Evolutionary conservation across 345 rosid genomes (phyloP).

Genomic region (Corymbia maculata): DNA sequence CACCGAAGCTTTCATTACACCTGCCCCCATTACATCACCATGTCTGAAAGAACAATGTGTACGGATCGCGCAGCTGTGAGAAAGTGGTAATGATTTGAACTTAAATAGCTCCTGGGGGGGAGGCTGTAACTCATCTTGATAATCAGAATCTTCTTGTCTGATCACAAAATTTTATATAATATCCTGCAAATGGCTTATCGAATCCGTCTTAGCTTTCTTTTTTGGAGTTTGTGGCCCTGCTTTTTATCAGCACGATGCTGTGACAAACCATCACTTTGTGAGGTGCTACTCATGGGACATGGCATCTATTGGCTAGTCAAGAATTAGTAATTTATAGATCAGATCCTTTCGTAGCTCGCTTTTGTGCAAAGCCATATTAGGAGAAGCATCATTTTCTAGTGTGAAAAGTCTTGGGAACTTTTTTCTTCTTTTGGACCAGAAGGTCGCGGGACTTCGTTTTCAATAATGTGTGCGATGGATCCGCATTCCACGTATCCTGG

Average conservation of each 20-base stretch:
- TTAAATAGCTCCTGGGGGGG: neutral
- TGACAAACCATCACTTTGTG: neutral
- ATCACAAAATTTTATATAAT: neutral
- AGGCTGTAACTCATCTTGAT: neutral
- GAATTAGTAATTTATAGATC: neutral
- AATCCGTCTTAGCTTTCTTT: neutral
- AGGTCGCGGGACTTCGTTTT: neutral
- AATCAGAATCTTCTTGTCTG: neutral
- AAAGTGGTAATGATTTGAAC: neutral
- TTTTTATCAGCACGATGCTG: neutral
- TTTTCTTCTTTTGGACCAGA: neutral
- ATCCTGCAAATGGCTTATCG: neutral
- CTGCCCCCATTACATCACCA: neutral
- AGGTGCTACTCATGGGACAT: neutral
- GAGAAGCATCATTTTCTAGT: neutral
- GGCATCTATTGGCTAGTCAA: neutral
- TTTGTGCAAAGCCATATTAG: neutral
- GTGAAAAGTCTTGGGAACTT: neutral
- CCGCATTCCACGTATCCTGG: neutral
- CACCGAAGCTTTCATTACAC: neutral
- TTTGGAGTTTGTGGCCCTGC: neutral
- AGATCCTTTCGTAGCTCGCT: neutral
- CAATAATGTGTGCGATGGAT: neutral
- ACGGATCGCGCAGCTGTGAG: neutral
- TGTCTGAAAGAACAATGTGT: neutral